phyloP scores from a whole-genome alignment of 805 yeast species.

The Clavispora fructus region DNA sequence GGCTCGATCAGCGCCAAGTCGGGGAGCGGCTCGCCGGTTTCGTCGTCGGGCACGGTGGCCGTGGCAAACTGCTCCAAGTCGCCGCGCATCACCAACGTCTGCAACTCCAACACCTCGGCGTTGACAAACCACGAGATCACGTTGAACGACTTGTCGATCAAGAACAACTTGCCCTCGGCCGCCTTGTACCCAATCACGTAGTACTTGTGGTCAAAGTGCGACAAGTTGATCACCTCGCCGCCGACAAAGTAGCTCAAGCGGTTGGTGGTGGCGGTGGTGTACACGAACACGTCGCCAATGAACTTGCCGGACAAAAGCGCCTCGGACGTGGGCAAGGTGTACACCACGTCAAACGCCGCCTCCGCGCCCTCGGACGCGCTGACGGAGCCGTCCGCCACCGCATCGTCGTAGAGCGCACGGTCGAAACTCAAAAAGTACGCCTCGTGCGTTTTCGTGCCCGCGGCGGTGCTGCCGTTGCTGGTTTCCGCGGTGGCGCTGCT shows the following conservation, averaged over 20 bases:
- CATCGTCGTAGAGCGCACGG: constrained; percentile 59
- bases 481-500: constrained; percentile 20
- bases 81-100: constrained; percentile 91
- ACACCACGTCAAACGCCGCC: constrained; percentile 75
- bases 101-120: constrained; percentile 85
- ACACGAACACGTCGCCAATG: constrained; percentile 96
- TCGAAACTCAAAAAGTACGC: constrained; percentile 76
- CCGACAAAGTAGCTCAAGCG: constrained; percentile 94
- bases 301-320: constrained; percentile 83
- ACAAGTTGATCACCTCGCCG: constrained; percentile 84
- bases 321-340: constrained; percentile 68
- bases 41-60: constrained; percentile 26
- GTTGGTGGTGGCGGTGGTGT: constrained; percentile 73
- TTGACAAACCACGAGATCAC: constrained; percentile 78
- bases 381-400: constrained; percentile 50
- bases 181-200: constrained; percentile 86
- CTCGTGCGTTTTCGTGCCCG: constrained; percentile 48
- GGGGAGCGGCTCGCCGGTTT: constrained; percentile 33
- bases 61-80: constrained; percentile 66
- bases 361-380: constrained; percentile 88
- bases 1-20: constrained; percentile 42
- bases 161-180: constrained; percentile 76
- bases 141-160: constrained; percentile 86
- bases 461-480: constrained; percentile 15
- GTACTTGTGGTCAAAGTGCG: constrained; percentile 86